Base-by-base conservation (phyloP, 345 rosid species). In the Microcos paniculata region DNA sequence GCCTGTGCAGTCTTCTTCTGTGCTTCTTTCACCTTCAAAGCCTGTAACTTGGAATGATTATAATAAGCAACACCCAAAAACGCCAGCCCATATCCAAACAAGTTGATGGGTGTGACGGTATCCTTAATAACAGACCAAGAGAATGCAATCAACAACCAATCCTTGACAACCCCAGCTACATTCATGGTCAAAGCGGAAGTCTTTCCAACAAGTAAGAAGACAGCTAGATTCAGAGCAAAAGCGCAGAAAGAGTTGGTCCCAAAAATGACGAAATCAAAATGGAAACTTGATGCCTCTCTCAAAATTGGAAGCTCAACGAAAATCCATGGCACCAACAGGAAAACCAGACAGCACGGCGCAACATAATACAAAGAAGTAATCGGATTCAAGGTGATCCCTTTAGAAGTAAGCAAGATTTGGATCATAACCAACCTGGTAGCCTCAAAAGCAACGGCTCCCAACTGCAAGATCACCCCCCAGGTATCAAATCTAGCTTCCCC, bases 121-220 rank as follows among this genome's bases (percentile, higher is more conserved):
- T 95, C 99, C 90, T 95, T 93, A 31, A 94, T 94, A 61, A 94
- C 95, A 0, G 98, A 94, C 99, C 99, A 95, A 0, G 99, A 95
- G 77, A 95, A 95, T 0, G 99, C 99, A 26, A 95, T 95, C 89
- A 95, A 79, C 18, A 95, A 71, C 99, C 98, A 94, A 74, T 94
- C 98, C 82, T 94, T 94, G 2, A 94, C 98, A 8, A 94, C 98
- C 59, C 98, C 98, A 49, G 99, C 99, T 51, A 95, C 99, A 79
- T 95, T 95, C 99, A 95, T 95, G 5, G 99, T 93, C 81, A 95
- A 80, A 14, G 99, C 99, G 0, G 99, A 95, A 15, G 99, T 95
- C 80, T 95, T 95, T 7, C 99, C 99, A 10, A 95, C 98, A 10
- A 95, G 93, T 73, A 95, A 81, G 87, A 95, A 95, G 79, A 95